phyloP scores from a whole-genome alignment of 129 eudicot genomes.

The Lactuca saligna region DNA sequence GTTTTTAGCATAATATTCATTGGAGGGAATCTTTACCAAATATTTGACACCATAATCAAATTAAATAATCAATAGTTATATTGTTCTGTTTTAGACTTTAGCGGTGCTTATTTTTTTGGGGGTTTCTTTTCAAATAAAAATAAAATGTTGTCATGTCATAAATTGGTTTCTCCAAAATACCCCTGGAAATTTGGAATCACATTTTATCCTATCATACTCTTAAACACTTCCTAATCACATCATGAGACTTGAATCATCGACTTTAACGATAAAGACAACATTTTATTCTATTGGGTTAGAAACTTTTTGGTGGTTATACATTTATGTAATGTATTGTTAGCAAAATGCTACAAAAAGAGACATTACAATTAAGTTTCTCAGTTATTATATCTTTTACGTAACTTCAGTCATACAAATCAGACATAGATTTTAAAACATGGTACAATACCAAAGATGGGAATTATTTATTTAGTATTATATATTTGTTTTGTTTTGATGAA shows the following conservation, averaged over 20 bases:
- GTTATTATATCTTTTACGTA: no score
- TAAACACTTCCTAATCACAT: no score
- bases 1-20: conserved; percentile 30
- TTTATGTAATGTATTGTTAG: no score
- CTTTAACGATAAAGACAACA: no score
- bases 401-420: no score
- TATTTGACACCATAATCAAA: conserved; percentile 29
- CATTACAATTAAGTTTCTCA: not conserved
- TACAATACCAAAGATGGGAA: not conserved
- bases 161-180: no score
- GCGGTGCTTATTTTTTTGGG: conserved; percentile 1
- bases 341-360: not conserved
- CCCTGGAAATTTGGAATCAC: no score
- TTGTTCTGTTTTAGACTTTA: conserved; percentile 1
- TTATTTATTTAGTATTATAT: not conserved
- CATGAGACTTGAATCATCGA: no score
- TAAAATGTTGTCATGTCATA: not conserved
- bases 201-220: no score
- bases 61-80: conserved; percentile 10
- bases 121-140: not conserved
- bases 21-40: conserved; percentile 41
- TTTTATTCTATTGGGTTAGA: no score
- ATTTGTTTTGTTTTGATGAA: not conserved
- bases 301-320: no score
- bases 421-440: conserved; percentile 3